These are phyloP conservation scores for Apophysomyces trapeziformis DNA, from an alignment of 371 early-diverging fungal species.

Conservation along the genomic window DNA sequence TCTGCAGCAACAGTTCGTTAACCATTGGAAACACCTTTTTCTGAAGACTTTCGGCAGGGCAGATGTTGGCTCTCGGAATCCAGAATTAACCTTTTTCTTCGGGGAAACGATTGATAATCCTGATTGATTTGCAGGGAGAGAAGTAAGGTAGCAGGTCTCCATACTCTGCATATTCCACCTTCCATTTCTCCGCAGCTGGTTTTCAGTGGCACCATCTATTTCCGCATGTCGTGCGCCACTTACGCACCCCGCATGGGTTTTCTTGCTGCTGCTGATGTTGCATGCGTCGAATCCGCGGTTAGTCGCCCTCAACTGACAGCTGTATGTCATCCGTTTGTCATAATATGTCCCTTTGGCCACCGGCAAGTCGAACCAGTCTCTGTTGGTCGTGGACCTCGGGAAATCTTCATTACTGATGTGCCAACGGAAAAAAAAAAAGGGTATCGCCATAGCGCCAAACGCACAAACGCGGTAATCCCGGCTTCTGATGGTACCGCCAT, in stretches of 20 bases:
- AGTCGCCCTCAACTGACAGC: background rate
- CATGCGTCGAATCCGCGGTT: background rate
- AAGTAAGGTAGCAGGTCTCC: background rate
- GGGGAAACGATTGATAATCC: background rate
- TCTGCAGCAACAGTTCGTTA: background rate
- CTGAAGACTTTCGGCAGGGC: background rate
- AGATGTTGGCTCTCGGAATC: background rate
- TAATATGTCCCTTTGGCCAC: no score
- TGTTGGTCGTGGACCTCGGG: background rate
- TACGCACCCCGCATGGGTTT: background rate
- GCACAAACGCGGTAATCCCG: no score
- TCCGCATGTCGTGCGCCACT: background rate
- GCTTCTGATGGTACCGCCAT: no score
- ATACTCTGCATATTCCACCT: slow-evolving; percentile 1
- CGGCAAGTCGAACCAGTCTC: background rate
- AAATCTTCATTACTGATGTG: background rate
- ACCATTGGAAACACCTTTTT: background rate
- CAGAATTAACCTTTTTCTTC: background rate
- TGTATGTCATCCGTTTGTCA: background rate
- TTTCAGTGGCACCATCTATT: background rate
- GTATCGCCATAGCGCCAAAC: no score
- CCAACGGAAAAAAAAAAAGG: no score
- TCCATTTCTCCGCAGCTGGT: background rate
- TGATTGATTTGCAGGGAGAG: background rate
- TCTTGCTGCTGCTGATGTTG: background rate